A percentile compares a stretch with the other conserved stretches of the same genome.
phyloP scores from a whole-genome alignment of 768 basidiomycete species.

The Cyclocybe aegerita region DNA sequence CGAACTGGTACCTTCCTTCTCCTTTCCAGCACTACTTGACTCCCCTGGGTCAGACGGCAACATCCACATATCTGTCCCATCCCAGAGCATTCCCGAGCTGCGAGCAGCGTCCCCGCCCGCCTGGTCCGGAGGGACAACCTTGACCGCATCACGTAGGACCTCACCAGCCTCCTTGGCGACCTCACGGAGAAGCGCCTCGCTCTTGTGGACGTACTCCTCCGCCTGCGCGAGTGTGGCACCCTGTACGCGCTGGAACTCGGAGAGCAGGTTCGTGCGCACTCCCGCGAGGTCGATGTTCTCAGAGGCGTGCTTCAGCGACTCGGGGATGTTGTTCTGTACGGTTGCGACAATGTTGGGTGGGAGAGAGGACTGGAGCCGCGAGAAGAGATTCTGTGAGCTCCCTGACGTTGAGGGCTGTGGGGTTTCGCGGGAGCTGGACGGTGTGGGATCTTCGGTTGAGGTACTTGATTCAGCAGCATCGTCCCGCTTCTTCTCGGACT shows the following conservation, averaged over 20 bases:
- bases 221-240: constrained; percentile 74
- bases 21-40: constrained; percentile 11
- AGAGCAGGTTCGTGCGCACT: constrained; percentile 58
- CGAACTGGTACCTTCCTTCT: constrained; percentile 19
- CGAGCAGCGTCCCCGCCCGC: constrained; percentile 18
- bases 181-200: constrained; percentile 61
- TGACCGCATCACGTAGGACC: constrained; percentile 84
- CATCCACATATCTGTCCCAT: constrained; percentile 87
- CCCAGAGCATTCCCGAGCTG: constrained; percentile 61
- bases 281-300: constrained; percentile 69
- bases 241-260: constrained; percentile 73
- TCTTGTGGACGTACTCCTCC: constrained; percentile 82
- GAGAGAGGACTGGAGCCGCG: constrained; percentile 71
- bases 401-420: constrained; percentile 21
- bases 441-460: neutral
- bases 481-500: constrained; percentile 9
- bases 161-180: constrained; percentile 82
- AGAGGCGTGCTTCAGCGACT: constrained; percentile 59
- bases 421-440: constrained; percentile 2
- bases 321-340: constrained; percentile 68
- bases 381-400: constrained; percentile 49
- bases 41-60: constrained; percentile 46
- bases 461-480: constrained; percentile 18
- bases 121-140: constrained; percentile 84
- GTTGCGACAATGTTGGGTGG: constrained; percentile 73